A percentile compares a stretch with the other conserved stretches of the same genome.
Conservation (phyloP, 2,329 filamentous ascomycete genomes). For the Spiromastix sp. region DNA sequence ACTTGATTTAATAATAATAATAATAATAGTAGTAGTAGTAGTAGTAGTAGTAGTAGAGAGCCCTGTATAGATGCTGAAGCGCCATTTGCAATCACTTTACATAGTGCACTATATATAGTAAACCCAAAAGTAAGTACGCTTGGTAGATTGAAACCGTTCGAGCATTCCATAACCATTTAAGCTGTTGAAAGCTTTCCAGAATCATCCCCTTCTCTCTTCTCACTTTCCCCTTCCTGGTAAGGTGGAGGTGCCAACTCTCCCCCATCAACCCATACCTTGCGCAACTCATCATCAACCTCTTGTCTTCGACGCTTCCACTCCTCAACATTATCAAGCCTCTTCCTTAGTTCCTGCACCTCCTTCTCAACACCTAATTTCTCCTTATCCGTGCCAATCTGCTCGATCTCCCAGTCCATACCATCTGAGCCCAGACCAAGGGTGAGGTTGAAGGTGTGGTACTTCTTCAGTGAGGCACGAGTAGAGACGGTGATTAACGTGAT, state of each 20-base stretch:
- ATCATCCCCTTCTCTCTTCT: constrained; percentile 1
- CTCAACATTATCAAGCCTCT: constrained; percentile 70
- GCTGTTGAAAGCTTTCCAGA: too few relatives aligned
- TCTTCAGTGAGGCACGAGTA: constrained; percentile 85
- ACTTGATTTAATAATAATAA: too few relatives aligned
- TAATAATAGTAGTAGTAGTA: too few relatives aligned
- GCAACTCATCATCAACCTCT: constrained; percentile 76
- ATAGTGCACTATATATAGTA: too few relatives aligned
- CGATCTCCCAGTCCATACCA: constrained; percentile 83
- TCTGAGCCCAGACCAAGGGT: constrained; percentile 69
- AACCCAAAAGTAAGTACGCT: too few relatives aligned
- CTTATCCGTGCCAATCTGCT: constrained; percentile 83
- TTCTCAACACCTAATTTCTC: constrained; percentile 92
- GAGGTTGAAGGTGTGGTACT: constrained; percentile 89
- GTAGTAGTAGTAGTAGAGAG: too few relatives aligned
- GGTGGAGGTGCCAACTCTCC: constrained; percentile 28
- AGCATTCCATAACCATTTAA: neutral
- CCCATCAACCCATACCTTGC: constrained; percentile 48
- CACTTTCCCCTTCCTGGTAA: constrained; percentile 21
- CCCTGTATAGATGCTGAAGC: too few relatives aligned
- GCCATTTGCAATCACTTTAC: too few relatives aligned
- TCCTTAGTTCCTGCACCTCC: constrained; percentile 74
- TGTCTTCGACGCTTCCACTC: constrained; percentile 67
- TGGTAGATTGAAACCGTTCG: too few relatives aligned
- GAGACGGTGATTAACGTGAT: constrained; percentile 96